Evolutionary conservation across 164 flowering plant genomes (phyloP).

Genomic region (Vitis riparia): DNA sequence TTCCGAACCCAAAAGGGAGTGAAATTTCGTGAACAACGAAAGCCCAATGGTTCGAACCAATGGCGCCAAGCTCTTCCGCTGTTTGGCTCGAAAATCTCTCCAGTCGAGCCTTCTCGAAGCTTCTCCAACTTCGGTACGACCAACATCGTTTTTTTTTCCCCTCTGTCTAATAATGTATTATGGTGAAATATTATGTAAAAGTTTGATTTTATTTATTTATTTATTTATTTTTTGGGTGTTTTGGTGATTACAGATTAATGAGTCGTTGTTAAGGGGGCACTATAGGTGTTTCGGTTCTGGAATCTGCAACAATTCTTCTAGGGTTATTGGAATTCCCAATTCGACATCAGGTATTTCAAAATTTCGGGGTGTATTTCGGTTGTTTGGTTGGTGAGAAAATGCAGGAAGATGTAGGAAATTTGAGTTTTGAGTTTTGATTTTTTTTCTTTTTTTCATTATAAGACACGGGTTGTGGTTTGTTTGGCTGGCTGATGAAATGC

Average conservation of each 20-base stretch:
- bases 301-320: conserved; percentile 17
- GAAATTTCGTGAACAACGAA: too few species aligned
- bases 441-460: too few species aligned
- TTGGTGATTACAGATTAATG: conserved; percentile 27
- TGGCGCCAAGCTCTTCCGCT: conserved; percentile 42
- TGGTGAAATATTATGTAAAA: too few species aligned
- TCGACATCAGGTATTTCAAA: conserved; percentile 2
- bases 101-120: conserved; percentile 10
- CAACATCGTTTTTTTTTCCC: background rate
- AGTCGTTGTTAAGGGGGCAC: conserved; percentile 17
- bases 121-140: conserved; percentile 16
- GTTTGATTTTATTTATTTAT: background rate
- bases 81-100: conserved; percentile 35
- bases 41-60: conserved; percentile 52
- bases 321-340: conserved; percentile 18
- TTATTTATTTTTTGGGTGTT: background rate
- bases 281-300: conserved; percentile 37
- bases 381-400: background rate
- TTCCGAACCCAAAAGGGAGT: background rate
- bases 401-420: too few species aligned
- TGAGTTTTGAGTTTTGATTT: too few species aligned
- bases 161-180: background rate
- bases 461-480: background rate
- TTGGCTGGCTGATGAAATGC: background rate
- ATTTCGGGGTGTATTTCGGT: background rate